Evolutionary conservation across 2,329 filamentous ascomycete genomes (phyloP).

Genomic region (Chlorencoelia australis): DNA sequence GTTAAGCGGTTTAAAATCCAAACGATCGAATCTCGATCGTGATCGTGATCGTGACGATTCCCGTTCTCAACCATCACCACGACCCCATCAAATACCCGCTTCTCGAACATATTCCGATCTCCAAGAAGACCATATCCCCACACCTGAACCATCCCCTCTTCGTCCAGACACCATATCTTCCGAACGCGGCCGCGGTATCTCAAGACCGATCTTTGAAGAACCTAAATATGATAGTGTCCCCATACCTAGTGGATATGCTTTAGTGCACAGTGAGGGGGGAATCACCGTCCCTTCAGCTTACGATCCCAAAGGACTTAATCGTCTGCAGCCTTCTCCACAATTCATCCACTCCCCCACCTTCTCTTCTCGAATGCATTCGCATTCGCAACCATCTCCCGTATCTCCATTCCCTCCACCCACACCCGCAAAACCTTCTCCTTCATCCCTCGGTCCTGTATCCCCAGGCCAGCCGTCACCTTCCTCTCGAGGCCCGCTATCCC

Average conservation of each 20-base stretch:
- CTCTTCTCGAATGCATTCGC: too few relatives aligned
- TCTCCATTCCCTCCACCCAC: not conserved
- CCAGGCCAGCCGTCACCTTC: too few relatives aligned
- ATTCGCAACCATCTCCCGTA: conserved; percentile 5
- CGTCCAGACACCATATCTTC: too few relatives aligned
- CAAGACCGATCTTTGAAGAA: too few relatives aligned
- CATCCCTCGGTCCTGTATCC: too few relatives aligned
- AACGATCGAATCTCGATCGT: conserved; percentile 16
- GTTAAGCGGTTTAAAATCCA: conserved; percentile 18
- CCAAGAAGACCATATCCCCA: conserved; percentile 8
- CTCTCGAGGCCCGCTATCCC: too few relatives aligned
- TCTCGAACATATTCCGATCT: conserved; percentile 22
- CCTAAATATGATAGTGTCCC: conserved; percentile 24
- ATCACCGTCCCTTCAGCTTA: conserved; percentile 18
- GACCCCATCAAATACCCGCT: too few relatives aligned
- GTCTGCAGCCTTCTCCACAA: conserved; percentile 10
- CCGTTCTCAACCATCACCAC: conserved; percentile 11
- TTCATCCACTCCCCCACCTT: too few relatives aligned
- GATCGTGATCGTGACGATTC: conserved; percentile 9
- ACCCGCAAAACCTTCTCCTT: too few relatives aligned
- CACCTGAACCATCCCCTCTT: too few relatives aligned
- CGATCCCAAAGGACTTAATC: conserved; percentile 18
- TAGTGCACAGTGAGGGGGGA: conserved; percentile 23
- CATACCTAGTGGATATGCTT: conserved; percentile 24
- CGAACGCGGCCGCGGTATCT: conserved; percentile 16